Percentiles rank a stretch among this genome's conserved stretches.
Conservation (phyloP, 1,284 basidiomycete genomes). For the Cutaneotrichosporon cyanovorans region DNA sequence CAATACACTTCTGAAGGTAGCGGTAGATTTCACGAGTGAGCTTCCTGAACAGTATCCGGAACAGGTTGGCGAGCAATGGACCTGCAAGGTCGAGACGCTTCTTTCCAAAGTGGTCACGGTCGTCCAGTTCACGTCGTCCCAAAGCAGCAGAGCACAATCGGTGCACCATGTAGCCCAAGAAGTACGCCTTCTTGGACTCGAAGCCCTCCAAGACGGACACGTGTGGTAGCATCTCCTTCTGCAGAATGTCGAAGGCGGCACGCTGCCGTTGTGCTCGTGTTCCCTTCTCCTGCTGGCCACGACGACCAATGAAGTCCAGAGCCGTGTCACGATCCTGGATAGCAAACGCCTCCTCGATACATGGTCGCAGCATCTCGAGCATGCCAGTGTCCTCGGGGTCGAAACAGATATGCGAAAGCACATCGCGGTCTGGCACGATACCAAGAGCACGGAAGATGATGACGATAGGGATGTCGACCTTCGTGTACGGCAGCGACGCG, state of each 20-base stretch:
- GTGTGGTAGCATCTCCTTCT: conserved; percentile 98
- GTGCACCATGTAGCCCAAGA: conserved; percentile 99
- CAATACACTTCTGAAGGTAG: conserved; percentile 97
- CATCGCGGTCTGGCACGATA: conserved; percentile 95
- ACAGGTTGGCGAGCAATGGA: conserved; percentile 86
- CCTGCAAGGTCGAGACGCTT: conserved; percentile 95
- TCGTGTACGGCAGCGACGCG: conserved; percentile 95
- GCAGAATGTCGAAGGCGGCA: conserved; percentile 94
- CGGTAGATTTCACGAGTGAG: conserved; percentile 95
- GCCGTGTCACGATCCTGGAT: conserved; percentile 90
- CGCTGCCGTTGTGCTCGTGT: conserved; percentile 86
- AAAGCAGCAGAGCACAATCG: conserved; percentile 85
- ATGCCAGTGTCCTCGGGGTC: conserved; percentile 92
- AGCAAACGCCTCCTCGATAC: conserved; percentile 97
- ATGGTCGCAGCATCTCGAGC: conserved; percentile 97
- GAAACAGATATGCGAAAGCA: conserved; percentile 97
- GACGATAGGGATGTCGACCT: conserved; percentile 97
- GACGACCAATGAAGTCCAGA: conserved; percentile 95
- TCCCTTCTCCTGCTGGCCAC: conserved; percentile 90
- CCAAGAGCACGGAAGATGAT: conserved; percentile 97
- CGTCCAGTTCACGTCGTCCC: conserved; percentile 91
- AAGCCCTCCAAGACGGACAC: conserved; percentile 93
- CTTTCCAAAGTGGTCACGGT: conserved; percentile 99
- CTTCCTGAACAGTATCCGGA: conserved; percentile 96
- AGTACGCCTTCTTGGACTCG: conserved; percentile 97